A percentile compares a stretch with the other conserved stretches of the same genome.
phyloP scores from a whole-genome alignment of 1,284 basidiomycete species.

The Austroboletus niveus region DNA sequence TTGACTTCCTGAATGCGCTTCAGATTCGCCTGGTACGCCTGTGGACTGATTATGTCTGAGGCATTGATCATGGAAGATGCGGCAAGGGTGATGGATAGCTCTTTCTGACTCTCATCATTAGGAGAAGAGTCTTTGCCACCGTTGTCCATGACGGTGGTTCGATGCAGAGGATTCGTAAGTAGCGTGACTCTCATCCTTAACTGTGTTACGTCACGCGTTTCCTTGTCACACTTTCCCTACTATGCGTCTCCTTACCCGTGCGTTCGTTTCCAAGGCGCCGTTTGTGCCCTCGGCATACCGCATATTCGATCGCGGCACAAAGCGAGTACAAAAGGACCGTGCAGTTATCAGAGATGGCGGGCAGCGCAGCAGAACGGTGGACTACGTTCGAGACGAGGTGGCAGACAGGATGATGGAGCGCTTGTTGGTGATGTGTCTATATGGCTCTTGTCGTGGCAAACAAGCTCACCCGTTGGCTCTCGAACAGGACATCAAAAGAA shows the following conservation, averaged over 20 bases:
- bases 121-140: not conserved
- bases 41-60: conserved; percentile 17
- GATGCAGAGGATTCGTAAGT: not conserved
- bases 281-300: conserved; percentile 58
- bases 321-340: conserved; percentile 78
- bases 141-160: conserved; percentile 18
- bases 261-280: conserved; percentile 41
- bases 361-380: conserved; percentile 71
- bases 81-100: conserved; percentile 16
- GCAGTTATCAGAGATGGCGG: conserved; percentile 63
- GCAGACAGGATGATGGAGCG: conserved; percentile 91
- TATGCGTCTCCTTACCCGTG: conserved; percentile 21
- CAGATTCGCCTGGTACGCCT: conserved; percentile 26
- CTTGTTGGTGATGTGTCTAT: conserved; percentile 55
- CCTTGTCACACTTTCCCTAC: conserved; percentile 13
- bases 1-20: conserved; percentile 30
- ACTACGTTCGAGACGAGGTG: conserved; percentile 91
- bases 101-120: conserved; percentile 8
- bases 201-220: conserved; percentile 20
- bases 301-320: conserved; percentile 88
- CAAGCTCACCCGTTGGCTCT: not conserved
- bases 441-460: not conserved
- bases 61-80: conserved; percentile 29
- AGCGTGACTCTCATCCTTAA: conserved; percentile 1
- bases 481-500: conserved; percentile 84